These are phyloP conservation scores for Saccharum officinarum DNA, from an alignment of 176 grass and related monocot species.

Conservation along the genomic window DNA sequence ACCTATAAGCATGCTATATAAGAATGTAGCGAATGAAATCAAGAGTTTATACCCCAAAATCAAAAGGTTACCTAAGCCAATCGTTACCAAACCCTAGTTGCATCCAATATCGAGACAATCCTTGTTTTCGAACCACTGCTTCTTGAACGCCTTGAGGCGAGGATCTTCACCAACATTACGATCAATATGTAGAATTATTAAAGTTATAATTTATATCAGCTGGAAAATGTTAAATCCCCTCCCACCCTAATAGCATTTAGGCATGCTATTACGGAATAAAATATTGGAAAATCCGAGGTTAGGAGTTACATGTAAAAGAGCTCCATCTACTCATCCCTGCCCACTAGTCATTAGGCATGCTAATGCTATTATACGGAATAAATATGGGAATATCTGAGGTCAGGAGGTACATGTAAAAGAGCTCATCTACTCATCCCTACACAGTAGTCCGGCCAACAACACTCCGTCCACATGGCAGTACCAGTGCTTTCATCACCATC, in stretches of 20 bases:
- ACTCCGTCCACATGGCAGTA: no score
- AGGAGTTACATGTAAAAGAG: background rate
- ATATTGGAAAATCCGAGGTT: background rate
- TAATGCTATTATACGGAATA: background rate
- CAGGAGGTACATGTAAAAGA: background rate
- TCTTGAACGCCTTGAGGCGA: conserved; percentile 67
- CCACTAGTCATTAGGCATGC: background rate
- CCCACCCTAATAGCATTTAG: background rate
- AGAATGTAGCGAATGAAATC: background rate
- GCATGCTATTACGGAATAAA: background rate
- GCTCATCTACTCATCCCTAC: no score
- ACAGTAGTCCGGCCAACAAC: background rate
- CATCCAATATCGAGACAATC: conserved; percentile 96
- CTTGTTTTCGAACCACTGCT: conserved; percentile 90
- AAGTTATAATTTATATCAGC: conserved; percentile 15
- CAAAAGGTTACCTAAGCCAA: conserved; percentile 67
- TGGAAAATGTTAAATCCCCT: background rate
- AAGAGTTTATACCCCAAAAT: background rate
- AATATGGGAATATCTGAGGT: background rate
- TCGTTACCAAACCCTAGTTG: conserved; percentile 86
- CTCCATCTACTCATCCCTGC: background rate
- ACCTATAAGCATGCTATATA: background rate
- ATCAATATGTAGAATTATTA: conserved; percentile 51
- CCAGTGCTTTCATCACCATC: background rate
- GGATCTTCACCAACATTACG: conserved; percentile 75